Evolutionary conservation across 2,329 filamentous ascomycete genomes (phyloP), one percentile per base, ranked within the genome.

Genomic region (Cordyceps pruinosa): DNA sequence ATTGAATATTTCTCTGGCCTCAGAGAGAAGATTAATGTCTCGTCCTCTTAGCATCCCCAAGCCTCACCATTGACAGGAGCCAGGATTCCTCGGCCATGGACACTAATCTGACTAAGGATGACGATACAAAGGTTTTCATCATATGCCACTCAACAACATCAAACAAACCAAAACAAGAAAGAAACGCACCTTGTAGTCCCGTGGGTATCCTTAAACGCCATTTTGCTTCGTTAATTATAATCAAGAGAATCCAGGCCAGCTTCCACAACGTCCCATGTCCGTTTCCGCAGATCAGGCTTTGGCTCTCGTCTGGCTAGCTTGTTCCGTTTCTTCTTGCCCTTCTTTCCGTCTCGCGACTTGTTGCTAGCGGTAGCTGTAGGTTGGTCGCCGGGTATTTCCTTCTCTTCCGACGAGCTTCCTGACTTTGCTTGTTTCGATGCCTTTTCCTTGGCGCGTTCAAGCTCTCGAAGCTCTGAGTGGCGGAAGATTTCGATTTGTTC

Each of bases 121-220:
- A 95, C 89, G 88, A 91, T 92, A 91, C 80, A 75, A 81, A 75
- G 72, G 72, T 78, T 91, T 85, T 94, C 90, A 93, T 95, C 90
- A 93, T 87, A 52, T 21, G 28, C 46, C 46, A 28, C 23, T 37
- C 23, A 48, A 60, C 61, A 59, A 59, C 61, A 50, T 17, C 28
- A 52, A 42, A 46, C 55, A 51, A 19, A 6, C 6, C 39, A 32
- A 37, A 41, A 47, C 54, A 37, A 42, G 55, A 42, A 45, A 5
- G 21, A 49, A 48, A 46, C 45, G 41, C 39, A 57, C 45, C 58
- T 59, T 42, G 19, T 23, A 30, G 7, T 3, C 25, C 23, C 59
- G 13, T 64, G 73, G 73, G 47, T 51, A 50, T 57, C 28, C 46
- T 17, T 37, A 12, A 56, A 45, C 26, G 28, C 23, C 46, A 37